These are phyloP conservation scores for Fomitopsis pinicola DNA, from an alignment of 1,284 basidiomycete species.

Conservation along the genomic window DNA sequence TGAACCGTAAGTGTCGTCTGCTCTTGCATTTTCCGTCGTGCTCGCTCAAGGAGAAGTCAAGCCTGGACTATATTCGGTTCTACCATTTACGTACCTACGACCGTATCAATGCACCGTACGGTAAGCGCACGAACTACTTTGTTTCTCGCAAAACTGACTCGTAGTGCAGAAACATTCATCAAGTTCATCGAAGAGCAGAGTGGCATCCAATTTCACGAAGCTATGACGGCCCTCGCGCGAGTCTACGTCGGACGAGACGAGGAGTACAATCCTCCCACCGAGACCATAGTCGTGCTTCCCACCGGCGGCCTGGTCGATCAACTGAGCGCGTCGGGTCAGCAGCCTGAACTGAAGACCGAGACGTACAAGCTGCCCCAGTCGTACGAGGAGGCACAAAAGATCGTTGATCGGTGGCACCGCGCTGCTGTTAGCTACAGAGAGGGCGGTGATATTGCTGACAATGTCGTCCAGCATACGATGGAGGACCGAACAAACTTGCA, in stretches of 20 bases:
- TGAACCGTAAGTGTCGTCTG: constrained; percentile 60
- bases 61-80: constrained; percentile 78
- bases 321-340: constrained; percentile 25
- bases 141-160: neutral
- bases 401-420: constrained; percentile 64
- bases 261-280: constrained; percentile 38
- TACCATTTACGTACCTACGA: constrained; percentile 91
- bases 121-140: constrained; percentile 31
- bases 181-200: constrained; percentile 68
- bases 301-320: constrained; percentile 39
- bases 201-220: constrained; percentile 78
- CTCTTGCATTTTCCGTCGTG: neutral
- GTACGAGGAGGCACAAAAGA: constrained; percentile 58
- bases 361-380: constrained; percentile 63
- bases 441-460: constrained; percentile 63
- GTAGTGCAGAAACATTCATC: constrained; percentile 48
- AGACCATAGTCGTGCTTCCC: constrained; percentile 47
- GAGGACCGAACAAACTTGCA: constrained; percentile 52
- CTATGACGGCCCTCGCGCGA: constrained; percentile 82
- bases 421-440: constrained; percentile 50
- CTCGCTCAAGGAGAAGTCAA: constrained; percentile 24
- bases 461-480: constrained; percentile 77
- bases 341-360: constrained; percentile 51
- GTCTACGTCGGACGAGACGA: constrained; percentile 64
- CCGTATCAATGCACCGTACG: constrained; percentile 78